phyloP scores from a whole-genome alignment of 805 yeast species.

The Barnettozyma sp. region DNA sequence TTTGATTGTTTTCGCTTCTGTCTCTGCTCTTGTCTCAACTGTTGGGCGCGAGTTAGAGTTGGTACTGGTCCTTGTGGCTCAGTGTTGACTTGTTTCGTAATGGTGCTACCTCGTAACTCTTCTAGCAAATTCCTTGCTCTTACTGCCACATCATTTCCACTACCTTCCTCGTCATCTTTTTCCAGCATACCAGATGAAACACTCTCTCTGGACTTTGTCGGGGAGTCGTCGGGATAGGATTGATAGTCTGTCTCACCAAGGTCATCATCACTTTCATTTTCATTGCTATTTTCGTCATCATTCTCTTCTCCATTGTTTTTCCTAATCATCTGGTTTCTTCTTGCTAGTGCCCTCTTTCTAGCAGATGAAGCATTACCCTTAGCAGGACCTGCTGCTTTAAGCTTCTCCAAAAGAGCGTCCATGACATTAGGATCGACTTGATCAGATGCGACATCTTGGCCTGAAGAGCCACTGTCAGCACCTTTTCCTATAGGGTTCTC shows the following conservation, averaged over 20 bases:
- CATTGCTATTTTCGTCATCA: conserved; percentile 12
- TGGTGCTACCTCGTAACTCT: conserved; percentile 41
- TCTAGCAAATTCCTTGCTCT: conserved; percentile 59
- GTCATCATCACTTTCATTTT: conserved; percentile 7
- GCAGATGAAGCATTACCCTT: conserved; percentile 76
- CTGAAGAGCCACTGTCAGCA: conserved; percentile 14
- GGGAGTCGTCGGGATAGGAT: conserved; percentile 1
- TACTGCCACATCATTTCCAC: conserved; percentile 39
- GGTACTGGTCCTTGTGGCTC: conserved; percentile 28
- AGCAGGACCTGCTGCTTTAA: conserved; percentile 70
- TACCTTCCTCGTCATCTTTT: conserved; percentile 9
- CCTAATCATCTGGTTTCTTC: conserved; percentile 48
- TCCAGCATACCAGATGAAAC: conserved; percentile 4
- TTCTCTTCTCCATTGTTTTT: conserved; percentile 21
- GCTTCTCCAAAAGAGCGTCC: conserved; percentile 78
- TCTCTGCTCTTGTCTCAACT: conserved; percentile 36
- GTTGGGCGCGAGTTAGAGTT: conserved; percentile 37
- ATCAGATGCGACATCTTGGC: conserved; percentile 1
- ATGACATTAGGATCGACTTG: conserved; percentile 40
- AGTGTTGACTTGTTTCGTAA: conserved; percentile 20
- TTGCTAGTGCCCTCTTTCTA: conserved; percentile 69
- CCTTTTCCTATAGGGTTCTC: conserved; percentile 18
- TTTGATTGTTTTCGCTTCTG: conserved; percentile 20
- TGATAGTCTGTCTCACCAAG: conserved; percentile 16
- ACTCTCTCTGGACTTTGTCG: conserved; percentile 14